phyloP scores from a whole-genome alignment of 768 basidiomycete genomes.

The Lactarius trivialis region DNA sequence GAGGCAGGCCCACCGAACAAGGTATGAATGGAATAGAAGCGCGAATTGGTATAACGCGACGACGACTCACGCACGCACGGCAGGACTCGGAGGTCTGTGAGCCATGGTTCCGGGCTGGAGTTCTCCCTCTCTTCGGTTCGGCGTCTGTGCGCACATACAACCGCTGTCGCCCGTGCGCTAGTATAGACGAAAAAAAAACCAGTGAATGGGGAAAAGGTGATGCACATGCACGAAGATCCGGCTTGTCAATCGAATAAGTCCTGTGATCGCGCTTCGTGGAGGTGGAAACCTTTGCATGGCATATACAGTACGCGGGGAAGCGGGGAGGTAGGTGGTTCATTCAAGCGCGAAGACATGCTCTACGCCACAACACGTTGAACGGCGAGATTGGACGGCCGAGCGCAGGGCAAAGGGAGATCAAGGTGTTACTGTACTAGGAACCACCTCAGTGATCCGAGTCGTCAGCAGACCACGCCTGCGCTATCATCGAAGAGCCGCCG shows the following conservation, averaged over 20 bases:
- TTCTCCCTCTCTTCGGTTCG: background rate
- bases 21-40: constrained; percentile 15
- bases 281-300: background rate
- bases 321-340: background rate
- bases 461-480: background rate
- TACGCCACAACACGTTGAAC: background rate
- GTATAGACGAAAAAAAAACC: background rate
- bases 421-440: background rate
- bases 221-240: background rate
- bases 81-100: background rate
- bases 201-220: background rate
- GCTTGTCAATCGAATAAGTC: background rate
- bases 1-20: background rate
- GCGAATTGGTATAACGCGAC: background rate
- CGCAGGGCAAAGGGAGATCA: background rate
- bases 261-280: background rate
- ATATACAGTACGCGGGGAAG: constrained; percentile 4
- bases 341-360: background rate
- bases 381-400: background rate
- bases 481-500: background rate
- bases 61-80: background rate
- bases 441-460: no score
- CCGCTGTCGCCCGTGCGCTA: background rate
- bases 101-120: background rate
- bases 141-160: background rate